These are phyloP conservation scores for Trametes cingulata DNA, from an alignment of 768 basidiomycete species.

Conservation along the genomic window DNA sequence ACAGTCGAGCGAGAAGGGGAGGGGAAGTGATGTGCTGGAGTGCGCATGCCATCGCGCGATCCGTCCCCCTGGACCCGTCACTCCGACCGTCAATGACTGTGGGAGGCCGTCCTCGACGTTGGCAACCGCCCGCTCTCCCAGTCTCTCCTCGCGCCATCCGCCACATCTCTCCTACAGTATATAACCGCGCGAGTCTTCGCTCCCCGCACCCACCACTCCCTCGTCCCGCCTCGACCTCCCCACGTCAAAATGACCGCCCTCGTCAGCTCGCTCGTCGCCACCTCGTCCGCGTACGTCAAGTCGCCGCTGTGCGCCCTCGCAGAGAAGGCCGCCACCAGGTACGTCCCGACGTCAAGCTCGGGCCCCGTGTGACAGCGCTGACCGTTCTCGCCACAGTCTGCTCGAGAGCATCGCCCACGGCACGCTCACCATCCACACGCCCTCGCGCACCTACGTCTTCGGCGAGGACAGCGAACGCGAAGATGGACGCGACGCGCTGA, in stretches of 20 bases:
- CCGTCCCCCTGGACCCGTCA: neutral
- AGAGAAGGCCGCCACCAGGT: conserved; percentile 17
- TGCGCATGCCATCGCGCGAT: neutral
- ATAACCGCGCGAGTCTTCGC: neutral
- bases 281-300: conserved; percentile 3
- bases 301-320: conserved; percentile 14
- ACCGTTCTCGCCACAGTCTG: neutral
- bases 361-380: neutral
- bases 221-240: neutral
- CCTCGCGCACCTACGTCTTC: conserved; percentile 46
- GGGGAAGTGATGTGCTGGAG: no score
- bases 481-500: conserved; percentile 8
- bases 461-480: conserved; percentile 26
- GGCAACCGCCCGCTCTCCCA: neutral
- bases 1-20: no score
- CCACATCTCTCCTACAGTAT: neutral
- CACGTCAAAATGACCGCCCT: conserved; percentile 5
- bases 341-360: neutral
- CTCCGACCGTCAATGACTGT: neutral
- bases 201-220: neutral
- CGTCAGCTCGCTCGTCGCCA: neutral
- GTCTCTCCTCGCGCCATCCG: neutral
- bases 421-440: conserved; percentile 49
- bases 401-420: conserved; percentile 45
- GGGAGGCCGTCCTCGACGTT: neutral